These are phyloP conservation scores for Ganoderma resinaceum DNA, from an alignment of 1,284 basidiomycete genomes.

Conservation along the genomic window DNA sequence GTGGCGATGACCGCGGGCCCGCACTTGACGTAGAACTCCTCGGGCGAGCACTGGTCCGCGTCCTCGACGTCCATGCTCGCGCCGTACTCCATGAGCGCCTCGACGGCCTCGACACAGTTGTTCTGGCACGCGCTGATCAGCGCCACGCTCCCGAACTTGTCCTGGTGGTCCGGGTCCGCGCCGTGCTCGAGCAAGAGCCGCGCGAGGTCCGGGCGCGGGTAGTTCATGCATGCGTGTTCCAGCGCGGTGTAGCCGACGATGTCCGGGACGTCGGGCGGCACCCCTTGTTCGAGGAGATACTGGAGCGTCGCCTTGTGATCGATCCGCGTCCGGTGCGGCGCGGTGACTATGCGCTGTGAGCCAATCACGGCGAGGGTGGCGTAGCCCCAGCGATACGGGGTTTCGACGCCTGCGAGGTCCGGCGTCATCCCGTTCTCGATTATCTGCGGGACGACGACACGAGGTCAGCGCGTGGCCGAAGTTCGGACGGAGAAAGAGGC, in stretches of 20 bases:
- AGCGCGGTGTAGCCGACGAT: conserved; percentile 58
- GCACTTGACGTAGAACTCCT: conserved; percentile 41
- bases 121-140: conserved; percentile 47
- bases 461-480: not conserved
- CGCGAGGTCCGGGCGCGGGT: conserved; percentile 16
- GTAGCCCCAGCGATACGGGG: conserved; percentile 55
- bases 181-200: conserved; percentile 48
- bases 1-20: conserved; percentile 56
- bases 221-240: conserved; percentile 48
- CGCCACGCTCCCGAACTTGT: conserved; percentile 55
- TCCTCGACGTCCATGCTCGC: conserved; percentile 55
- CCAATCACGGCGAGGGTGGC: conserved; percentile 51
- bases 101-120: conserved; percentile 44
- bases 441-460: conserved; percentile 37
- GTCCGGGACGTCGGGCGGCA: conserved; percentile 51
- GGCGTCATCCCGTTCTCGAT: conserved; percentile 49
- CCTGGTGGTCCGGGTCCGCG: conserved; percentile 47
- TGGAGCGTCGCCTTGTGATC: conserved; percentile 47
- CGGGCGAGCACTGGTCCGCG: conserved; percentile 49
- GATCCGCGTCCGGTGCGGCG: conserved; percentile 19
- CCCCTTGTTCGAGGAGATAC: conserved; percentile 51
- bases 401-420: conserved; percentile 51
- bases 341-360: conserved; percentile 44
- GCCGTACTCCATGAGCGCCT: conserved; percentile 56
- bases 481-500: not conserved